A percentile compares a stretch with the other conserved stretches of the same genome.
phyloP scores from a whole-genome alignment of 2,329 filamentous ascomycete genomes.

The Purpureocillium takamizusanense region DNA sequence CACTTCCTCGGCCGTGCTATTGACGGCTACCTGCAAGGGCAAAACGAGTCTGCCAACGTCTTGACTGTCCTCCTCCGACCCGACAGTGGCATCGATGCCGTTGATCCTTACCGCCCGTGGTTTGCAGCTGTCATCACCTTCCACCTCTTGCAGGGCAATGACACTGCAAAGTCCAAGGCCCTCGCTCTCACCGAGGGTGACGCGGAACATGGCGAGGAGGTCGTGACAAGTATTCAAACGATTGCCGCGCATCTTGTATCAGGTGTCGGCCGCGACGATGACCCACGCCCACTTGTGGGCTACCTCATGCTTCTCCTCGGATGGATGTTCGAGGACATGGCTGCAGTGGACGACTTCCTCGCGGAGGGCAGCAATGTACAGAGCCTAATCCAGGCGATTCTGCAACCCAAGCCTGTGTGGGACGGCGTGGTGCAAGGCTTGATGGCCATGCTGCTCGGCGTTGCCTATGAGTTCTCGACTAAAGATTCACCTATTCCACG shows the following conservation, averaged over 20 bases:
- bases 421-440: conserved; percentile 70
- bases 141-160: conserved; percentile 74
- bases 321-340: conserved; percentile 88
- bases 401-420: conserved; percentile 47
- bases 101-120: conserved; percentile 82
- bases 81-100: conserved; percentile 47
- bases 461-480: conserved; percentile 93
- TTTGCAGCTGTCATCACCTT: conserved; percentile 82
- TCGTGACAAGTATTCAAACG: conserved; percentile 86
- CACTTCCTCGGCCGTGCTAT: conserved; percentile 88
- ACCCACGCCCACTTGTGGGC: conserved; percentile 70
- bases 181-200: conserved; percentile 85
- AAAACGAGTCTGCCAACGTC: conserved; percentile 80
- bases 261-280: conserved; percentile 65
- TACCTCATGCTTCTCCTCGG: conserved; percentile 83
- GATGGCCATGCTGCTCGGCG: conserved; percentile 74
- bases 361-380: conserved; percentile 90
- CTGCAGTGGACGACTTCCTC: conserved; percentile 87
- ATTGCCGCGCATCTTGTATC: conserved; percentile 79
- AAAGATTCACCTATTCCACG: conserved; percentile 90
- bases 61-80: conserved; percentile 71
- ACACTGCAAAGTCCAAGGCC: conserved; percentile 67
- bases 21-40: conserved; percentile 68
- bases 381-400: conserved; percentile 65
- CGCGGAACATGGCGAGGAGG: conserved; percentile 81